Evolutionary conservation across 169 alveolate species (phyloP), one percentile per base, ranked within the genome.

Genomic region (Plasmodium cynomolgi): DNA sequence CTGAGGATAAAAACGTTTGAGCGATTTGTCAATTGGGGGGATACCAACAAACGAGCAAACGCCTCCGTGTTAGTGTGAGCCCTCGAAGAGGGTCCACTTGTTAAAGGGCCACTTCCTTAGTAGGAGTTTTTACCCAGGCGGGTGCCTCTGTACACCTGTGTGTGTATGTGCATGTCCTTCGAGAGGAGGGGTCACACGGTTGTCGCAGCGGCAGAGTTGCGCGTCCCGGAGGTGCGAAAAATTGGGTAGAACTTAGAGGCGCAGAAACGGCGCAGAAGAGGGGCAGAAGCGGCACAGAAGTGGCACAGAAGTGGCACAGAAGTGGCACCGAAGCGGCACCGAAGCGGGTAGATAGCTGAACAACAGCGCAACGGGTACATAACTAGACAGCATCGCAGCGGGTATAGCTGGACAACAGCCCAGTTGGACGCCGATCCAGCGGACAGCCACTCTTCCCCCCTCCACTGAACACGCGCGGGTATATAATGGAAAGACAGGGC

Each of bases 401-500:
- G 26, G 23, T 50, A 50, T 17, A 50, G 62, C 23, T 17, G 62
- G 23, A 15, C 62, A 50, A 17, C 62, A 50, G 9, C 20, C 1
- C 20, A 50, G 58, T 13, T 11, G 6, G 13, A 3, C 50, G 58
- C 3, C 8, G n/a, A 11, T 3, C 58, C 0, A 1, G 23, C 62
- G 23, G 23, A 50, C 3, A 20, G 77, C 77, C 7, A 20, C 77
- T 7, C n/a, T 68, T 1, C 37, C 20, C 17, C 37, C 41, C 34
- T n/a, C 77, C 77, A 68, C n/a, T 62, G 75, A 62, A 68, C 3
- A 26, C 77, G 7, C 17, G 4, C n/a, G n/a, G 11, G 41, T 8
- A n/a, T 73, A 75, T n/a, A 77, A 86, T 86, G 93, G 85, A 58
- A 15, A 33, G n/a, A n/a, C 29, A 54, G 54, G 54, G 47, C 17